These are phyloP conservation scores for Rhodotorula toruloides DNA, from an alignment of 768 basidiomycete genomes.

Conservation along the genomic window DNA sequence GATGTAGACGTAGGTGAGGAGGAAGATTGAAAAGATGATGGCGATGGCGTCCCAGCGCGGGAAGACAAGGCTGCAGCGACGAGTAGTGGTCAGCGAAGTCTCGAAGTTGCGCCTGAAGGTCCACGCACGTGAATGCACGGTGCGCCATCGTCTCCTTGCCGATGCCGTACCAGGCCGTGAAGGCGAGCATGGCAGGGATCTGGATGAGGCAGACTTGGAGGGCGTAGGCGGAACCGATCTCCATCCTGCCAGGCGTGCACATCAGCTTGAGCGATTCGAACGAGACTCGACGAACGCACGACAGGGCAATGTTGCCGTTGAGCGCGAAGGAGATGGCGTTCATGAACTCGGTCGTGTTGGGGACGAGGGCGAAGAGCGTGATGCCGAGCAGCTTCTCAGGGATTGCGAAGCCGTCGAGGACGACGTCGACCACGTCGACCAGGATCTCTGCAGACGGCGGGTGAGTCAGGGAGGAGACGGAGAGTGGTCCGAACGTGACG, in stretches of 20 bases:
- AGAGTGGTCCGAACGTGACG: conserved; percentile 42
- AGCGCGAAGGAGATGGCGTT: conserved; percentile 84
- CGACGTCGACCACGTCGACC: conserved; percentile 89
- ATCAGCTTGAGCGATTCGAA: too few species aligned
- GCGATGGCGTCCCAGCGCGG: conserved; percentile 96
- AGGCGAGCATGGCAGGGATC: conserved; percentile 97
- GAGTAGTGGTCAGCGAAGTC: neutral
- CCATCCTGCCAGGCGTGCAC: conserved; percentile 63
- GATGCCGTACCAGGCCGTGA: conserved; percentile 90
- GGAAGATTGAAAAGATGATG: conserved; percentile 90
- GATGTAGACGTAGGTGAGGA: conserved; percentile 97
- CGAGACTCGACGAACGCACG: conserved; percentile 52
- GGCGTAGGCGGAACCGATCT: conserved; percentile 98
- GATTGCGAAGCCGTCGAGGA: conserved; percentile 81
- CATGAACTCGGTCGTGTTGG: conserved; percentile 99
- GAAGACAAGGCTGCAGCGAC: conserved; percentile 71
- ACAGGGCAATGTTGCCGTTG: conserved; percentile 92
- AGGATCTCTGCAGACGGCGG: conserved; percentile 65
- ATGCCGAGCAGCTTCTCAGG: conserved; percentile 97
- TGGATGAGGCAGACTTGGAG: conserved; percentile 95
- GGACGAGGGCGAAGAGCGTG: conserved; percentile 92
- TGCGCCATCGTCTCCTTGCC: conserved; percentile 73
- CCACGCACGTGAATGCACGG: conserved; percentile 83
- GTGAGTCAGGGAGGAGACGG: too few species aligned
- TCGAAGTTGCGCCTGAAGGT: neutral